Evolutionary conservation across 2,329 filamentous ascomycete species (phyloP), one percentile per base, ranked within the genome.

Genomic region (Gaeumannomyces tritici): DNA sequence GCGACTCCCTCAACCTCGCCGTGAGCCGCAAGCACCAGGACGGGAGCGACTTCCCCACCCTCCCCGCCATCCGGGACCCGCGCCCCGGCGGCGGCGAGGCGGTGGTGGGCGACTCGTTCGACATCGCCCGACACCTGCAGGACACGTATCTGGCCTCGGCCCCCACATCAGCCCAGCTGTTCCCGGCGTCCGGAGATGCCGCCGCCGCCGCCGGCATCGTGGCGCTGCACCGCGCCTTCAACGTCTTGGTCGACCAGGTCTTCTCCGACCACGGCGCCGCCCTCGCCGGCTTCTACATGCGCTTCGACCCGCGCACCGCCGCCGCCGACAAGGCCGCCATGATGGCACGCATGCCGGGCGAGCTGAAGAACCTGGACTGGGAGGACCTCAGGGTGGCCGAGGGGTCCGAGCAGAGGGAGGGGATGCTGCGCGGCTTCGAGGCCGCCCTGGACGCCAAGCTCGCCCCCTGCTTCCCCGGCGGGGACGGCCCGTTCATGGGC

Each of bases 121-220:
- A 88, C 61, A 89, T 89, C 64, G 86, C 86, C 8, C 71, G 80
- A 29, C 82, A 87, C 67, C 75, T 89, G 2, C 79, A 88, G 28
- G 72, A 77, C 1, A 75, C 70, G 0, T 85, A 82, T 62, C 82
- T 51, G 18, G 12, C 42, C 3, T 21, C 83, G 0, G 63, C 71
- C 33, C 70, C 76, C 0, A 79, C 79, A 1, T 73, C 69, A 1
- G 76, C 77, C 0, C 70, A 77, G 57, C 74, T 88, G 2, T 83
- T 87, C 66, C 79, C 79, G 0, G 59, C 58, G 70, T 3, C 70
- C 71, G 69, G 73, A 57, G 4, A 33, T 4, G 31, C 8, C 7
- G 31, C 31, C 31, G 31, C 31, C 71, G 65, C 8, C 73, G 83
- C 21, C 76, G n/a, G n/a, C n/a, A n/a, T n/a, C n/a, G 79, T 61